Base-by-base conservation (phyloP, 2,329 filamentous ascomycete species). In the Fusarium sp. region DNA sequence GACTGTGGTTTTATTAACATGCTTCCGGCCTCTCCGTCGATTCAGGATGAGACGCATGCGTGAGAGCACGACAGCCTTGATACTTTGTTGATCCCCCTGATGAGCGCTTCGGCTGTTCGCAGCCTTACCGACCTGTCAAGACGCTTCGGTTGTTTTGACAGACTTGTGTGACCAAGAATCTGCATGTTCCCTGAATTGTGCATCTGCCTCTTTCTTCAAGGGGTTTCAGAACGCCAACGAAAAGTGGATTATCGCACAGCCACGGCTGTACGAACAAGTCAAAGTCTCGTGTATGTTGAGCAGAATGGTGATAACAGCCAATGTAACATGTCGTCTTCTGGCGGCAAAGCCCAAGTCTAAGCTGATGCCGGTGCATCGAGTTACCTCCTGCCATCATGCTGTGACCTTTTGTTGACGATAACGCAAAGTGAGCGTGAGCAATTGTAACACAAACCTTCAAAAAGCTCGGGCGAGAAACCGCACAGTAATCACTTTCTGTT, bases 401-500 rank as follows among this genome's bases (percentile, higher is more conserved):
- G 54, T 74, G 50, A 35, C 33, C 16, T 30, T 32, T 35, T 38
- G 37, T 43, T 37, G 30, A 58, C 15, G 28, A 44, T 23, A 40
- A 32, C 35, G 23, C 35, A 53, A 49, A 42, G 32, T 56, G 42
- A 33, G 44, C n/a, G 32, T 38, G 25, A 40, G 49, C 28, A 57
- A 54, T 43, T 53, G 43, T 53, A 47, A 30, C 60, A 43, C 16
- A 30, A n/a, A 47, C 30, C 43, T 43, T 54, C 58, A 33, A 61
- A 60, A 52, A 35, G 30, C 32, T 52, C 12, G 9, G 44, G 35
- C 28, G 25, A 56, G 56, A 35, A 23, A 46, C 44, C 38, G 32
- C 21, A 58, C 44, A 37, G 59, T 59, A 50, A 63, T 50, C 50
- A 52, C 44, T 50, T 42, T 28, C 32, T 49, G 9, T 33, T 88